Evolutionary conservation across 2,329 filamentous ascomycete species (phyloP), one percentile per base, ranked within the genome.

Genomic region (Xylariaceae sp.): DNA sequence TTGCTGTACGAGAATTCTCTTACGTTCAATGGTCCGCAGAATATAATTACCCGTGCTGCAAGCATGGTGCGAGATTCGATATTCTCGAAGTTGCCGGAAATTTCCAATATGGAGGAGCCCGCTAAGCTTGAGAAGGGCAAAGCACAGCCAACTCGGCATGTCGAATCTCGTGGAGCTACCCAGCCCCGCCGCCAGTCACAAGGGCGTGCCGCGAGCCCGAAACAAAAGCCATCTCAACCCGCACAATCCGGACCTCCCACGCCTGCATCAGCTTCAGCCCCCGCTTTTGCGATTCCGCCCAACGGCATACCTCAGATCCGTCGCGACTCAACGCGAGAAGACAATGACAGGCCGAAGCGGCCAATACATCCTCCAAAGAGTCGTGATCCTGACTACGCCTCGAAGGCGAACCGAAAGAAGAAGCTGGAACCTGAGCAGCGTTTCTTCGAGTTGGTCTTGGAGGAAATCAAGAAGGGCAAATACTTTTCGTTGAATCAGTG

Each of bases 331-430:
- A 88, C 86, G 5, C 89, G 88, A 55, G 82, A 83, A 3, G 90
- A 92, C 64, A 89, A 88, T 54, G 83, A 86, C 62, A 86, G 95
- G 49, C 93, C 93, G 10, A 97, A 97, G 79, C 89, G 95, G 51
- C 91, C 93, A 14, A 96, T 98, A 52, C 91, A 96, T 67, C 90
- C 93, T 7, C 92, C 95, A 0, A 93, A 93, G 69, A 86, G 88
- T 59, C 93, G 93, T 64, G 95, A 98, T 70, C 81, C 97, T n/a
- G 89, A 93, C 7, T 98, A 97, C 71, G 84, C 88, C 18, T 83
- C 83, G 18, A 87, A 89, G 61, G 74, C 74, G 16, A 91, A 92
- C 70, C 90, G 91, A 10, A 96, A 96, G 78, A 93, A 96, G 85
- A 95, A 93, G 77, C 87, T 89, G 60, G 88, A 92, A 63, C 87